Evolutionary conservation across 164 flowering plant species (phyloP), one percentile per base, ranked within the genome.

Genomic region (Saururus chinensis): DNA sequence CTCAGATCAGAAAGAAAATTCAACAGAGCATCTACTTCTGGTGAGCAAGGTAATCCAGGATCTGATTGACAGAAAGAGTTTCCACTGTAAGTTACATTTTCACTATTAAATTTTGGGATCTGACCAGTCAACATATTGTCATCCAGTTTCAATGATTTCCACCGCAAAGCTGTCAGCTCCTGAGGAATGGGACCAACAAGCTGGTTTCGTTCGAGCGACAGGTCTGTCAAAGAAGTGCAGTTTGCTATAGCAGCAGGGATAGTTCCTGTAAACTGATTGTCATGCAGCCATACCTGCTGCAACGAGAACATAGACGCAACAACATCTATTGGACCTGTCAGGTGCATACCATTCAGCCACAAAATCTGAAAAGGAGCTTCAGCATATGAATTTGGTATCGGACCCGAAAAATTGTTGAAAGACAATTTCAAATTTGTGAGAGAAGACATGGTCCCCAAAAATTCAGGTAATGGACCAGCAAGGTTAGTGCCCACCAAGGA

Each of bases 131-230:
- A 59, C 60, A 16, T 24, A 64, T 86, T 86, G 60, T 84, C 81
- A 67, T 72, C 75, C 73, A 89, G 70, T 63, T 69, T 83, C 72
- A 89, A 63, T 1, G 57, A 68, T 42, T 53, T 59, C 19, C 87
- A 71, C 40, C 71, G 66, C 76, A 86, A 20, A 40, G 42, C 49
- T 0, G 77, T 81, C 64, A 89, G 67, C 67, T 80, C 73, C 40
- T 54, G 58, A 19, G 97, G 97, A 60, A 89, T 75, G 12, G 70
- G 51, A 55, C 97, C 97, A 21, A 84, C 88, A 64, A 89, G 79
- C 58, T 75, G 35, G 71, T 89, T 89, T 0, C 74, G 21, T 55
- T 87, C 80, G 65, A 87, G 81, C 48, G 77, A 71, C 53, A 90
- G 82, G 14, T 86, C 87, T 19, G 61, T 67, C 71, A 90, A 71